Conservation (phyloP, 345 rosid species). For the Populus alba region DNA sequence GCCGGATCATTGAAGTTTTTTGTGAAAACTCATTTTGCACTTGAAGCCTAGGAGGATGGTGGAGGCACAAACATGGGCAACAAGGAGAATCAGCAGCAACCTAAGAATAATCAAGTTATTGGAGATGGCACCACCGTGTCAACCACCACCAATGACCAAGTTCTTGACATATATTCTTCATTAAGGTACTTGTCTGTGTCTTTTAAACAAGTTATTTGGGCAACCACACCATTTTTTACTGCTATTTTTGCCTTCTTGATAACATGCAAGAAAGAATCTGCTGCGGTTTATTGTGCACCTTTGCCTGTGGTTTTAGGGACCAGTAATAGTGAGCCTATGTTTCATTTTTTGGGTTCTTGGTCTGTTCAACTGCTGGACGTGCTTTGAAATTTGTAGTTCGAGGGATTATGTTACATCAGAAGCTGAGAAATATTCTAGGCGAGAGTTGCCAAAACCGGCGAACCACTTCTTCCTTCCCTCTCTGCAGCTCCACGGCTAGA, state of each 20-base stretch:
- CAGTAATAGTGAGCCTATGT: constrained; percentile 89
- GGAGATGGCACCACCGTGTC: constrained; percentile 27
- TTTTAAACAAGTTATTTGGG: constrained; percentile 94
- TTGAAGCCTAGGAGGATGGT: constrained; percentile 45
- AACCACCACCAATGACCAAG: constrained; percentile 32
- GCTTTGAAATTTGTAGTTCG: constrained; percentile 92
- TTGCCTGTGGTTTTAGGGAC: constrained; percentile 91
- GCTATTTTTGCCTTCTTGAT: constrained; percentile 89
- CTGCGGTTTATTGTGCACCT: constrained; percentile 75
- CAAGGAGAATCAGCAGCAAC: constrained; percentile 86
- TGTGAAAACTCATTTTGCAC: constrained; percentile 19
- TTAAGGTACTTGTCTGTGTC: constrained; percentile 91
- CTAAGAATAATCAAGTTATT: constrained; percentile 40
- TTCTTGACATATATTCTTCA: constrained; percentile 78
- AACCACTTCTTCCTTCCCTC: too few relatives aligned
- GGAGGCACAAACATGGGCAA: constrained; percentile 98
- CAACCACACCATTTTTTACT: constrained; percentile 95
- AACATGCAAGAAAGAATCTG: constrained; percentile 83
- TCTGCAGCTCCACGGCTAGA: too few relatives aligned
- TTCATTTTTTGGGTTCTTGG: constrained; percentile 90
- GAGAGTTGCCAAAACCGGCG: too few relatives aligned
- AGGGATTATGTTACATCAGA: constrained; percentile 85
- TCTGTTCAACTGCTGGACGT: constrained; percentile 92
- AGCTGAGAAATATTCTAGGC: constrained; percentile 78
- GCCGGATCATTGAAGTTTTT: constrained; percentile 43